Conservation (phyloP, 192 early-diverging fungal genomes). For the Mortierella antarctica region DNA sequence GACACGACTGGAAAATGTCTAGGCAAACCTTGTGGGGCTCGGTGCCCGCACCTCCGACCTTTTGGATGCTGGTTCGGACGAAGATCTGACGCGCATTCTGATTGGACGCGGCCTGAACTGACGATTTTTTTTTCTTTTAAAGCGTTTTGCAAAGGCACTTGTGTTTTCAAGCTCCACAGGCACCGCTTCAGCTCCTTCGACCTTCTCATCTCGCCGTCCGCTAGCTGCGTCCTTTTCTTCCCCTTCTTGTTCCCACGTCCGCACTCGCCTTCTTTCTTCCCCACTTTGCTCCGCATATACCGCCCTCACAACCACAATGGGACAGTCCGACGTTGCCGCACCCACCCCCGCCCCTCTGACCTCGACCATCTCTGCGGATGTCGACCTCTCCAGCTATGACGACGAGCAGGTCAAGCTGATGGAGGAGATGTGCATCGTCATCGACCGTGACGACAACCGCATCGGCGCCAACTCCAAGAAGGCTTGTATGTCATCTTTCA, state of each 20-base stretch:
- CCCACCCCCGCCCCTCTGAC: conserved; percentile 30
- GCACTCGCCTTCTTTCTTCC: neutral
- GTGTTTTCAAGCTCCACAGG: no score
- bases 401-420: conserved; percentile 93
- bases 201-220: conserved; percentile 6
- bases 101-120: no score
- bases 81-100: no score
- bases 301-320: conserved; percentile 21
- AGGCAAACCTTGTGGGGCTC: no score
- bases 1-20: no score
- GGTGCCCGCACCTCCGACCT: no score
- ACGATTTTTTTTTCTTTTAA: no score
- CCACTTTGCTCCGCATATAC: neutral
- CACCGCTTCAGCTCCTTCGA: no score
- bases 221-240: neutral
- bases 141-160: no score
- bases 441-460: conserved; percentile 86
- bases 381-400: conserved; percentile 73
- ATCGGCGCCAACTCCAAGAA: conserved; percentile 93
- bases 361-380: conserved; percentile 58
- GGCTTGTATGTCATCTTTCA: conserved; percentile 72
- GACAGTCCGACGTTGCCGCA: conserved; percentile 25
- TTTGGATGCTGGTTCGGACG: no score
- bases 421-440: conserved; percentile 97
- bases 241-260: conserved; percentile 1